Conservation (phyloP, 139 green algal species). For the Tetradesmus lagerheimii region DNA sequence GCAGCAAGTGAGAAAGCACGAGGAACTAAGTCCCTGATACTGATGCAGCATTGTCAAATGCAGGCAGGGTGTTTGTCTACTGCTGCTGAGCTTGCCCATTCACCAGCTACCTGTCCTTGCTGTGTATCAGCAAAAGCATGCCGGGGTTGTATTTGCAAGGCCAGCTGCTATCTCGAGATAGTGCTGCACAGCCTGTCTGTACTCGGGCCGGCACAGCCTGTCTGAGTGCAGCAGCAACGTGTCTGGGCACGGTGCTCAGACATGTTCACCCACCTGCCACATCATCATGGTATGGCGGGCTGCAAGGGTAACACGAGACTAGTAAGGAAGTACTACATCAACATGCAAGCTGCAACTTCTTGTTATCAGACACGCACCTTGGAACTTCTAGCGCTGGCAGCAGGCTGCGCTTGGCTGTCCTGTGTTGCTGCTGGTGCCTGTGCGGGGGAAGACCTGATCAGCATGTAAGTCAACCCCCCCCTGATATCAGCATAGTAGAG, state of each 20-base stretch:
- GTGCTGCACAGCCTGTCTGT: too few relatives aligned
- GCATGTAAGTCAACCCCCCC: too few relatives aligned
- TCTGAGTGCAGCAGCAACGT: background rate
- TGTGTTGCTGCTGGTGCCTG: slow-evolving; percentile 21
- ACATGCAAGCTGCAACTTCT: background rate
- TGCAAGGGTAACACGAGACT: background rate
- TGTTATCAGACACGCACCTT: background rate
- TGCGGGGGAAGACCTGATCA: background rate
- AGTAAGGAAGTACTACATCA: background rate
- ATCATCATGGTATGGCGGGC: background rate
- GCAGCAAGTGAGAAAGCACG: background rate
- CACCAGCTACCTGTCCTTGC: too few relatives aligned
- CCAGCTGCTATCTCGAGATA: too few relatives aligned
- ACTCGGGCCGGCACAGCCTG: background rate
- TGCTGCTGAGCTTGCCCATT: too few relatives aligned
- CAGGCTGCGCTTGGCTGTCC: background rate
- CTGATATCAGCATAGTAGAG: background rate
- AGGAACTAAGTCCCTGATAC: too few relatives aligned
- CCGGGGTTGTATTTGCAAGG: too few relatives aligned
- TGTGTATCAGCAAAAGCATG: too few relatives aligned
- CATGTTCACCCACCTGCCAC: background rate
- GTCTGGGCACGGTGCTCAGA: too few relatives aligned
- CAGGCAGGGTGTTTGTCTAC: too few relatives aligned
- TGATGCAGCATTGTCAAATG: too few relatives aligned
- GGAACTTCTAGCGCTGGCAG: background rate